These are phyloP conservation scores for Lachancea dasiensis DNA, from an alignment of 805 yeast species.

Conservation along the genomic window DNA sequence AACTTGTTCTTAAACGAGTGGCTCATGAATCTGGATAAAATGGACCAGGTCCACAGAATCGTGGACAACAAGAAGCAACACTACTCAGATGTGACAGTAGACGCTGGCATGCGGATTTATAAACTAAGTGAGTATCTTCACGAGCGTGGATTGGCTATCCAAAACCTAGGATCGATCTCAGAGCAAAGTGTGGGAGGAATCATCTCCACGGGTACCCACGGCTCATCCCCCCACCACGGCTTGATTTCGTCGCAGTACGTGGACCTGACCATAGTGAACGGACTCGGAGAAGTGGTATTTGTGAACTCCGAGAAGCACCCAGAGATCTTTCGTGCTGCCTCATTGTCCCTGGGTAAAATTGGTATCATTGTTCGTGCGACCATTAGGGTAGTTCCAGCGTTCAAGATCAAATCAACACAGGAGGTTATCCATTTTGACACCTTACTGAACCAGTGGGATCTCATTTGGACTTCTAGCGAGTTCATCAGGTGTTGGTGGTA, in stretches of 20 bases:
- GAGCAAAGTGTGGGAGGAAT: constrained; percentile 95
- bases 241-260: constrained; percentile 84
- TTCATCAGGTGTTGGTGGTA: constrained; percentile 96
- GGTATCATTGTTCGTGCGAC: constrained; percentile 88
- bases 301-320: constrained; percentile 47
- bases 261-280: constrained; percentile 64
- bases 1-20: too few species aligned
- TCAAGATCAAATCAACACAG: constrained; percentile 72
- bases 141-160: constrained; percentile 66
- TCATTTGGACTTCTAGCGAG: constrained; percentile 83
- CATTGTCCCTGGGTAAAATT: constrained; percentile 82
- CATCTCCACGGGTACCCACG: constrained; percentile 95
- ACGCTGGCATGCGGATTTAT: constrained; percentile 80
- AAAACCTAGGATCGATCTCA: constrained; percentile 87
- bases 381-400: constrained; percentile 75
- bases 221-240: constrained; percentile 91
- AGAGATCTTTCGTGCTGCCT: constrained; percentile 72
- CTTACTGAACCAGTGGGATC: constrained; percentile 65
- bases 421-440: constrained; percentile 77
- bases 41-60: constrained; percentile 48
- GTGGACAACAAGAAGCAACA: constrained; percentile 49
- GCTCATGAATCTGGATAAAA: constrained; percentile 79
- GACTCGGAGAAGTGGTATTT: constrained; percentile 61
- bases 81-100: constrained; percentile 84
- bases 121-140: constrained; percentile 67